Conservation (phyloP, 441 rosid species). For the Bruguiera hainesii region DNA sequence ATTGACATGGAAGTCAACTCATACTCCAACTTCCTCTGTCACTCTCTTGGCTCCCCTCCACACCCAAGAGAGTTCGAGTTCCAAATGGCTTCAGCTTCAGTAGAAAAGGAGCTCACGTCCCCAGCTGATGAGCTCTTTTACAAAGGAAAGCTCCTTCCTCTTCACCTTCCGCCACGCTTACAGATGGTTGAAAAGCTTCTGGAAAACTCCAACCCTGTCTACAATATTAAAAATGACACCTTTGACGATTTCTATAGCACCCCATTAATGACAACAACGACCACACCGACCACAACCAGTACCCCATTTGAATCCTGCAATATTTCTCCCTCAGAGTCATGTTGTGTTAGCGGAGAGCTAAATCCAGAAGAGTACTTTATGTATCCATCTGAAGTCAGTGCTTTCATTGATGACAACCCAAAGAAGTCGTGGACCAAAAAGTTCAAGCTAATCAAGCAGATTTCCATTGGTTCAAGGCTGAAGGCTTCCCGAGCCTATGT, state of each 20-base stretch:
- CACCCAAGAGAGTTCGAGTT: slow-evolving; percentile 77
- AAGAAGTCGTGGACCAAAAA: slow-evolving; percentile 74
- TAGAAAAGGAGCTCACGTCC: slow-evolving; percentile 37
- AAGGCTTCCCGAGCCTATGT: slow-evolving; percentile 73
- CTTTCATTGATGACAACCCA: slow-evolving; percentile 31
- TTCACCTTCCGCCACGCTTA: slow-evolving; percentile 82
- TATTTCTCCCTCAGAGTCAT: slow-evolving; percentile 48
- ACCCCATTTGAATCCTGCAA: slow-evolving; percentile 59
- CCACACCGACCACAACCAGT: slow-evolving; percentile 50
- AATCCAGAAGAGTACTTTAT: slow-evolving; percentile 54
- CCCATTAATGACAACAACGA: slow-evolving; percentile 50
- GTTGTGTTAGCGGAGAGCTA: slow-evolving; percentile 68
- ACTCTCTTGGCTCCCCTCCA: slow-evolving; percentile 40
- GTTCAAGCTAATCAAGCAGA: slow-evolving; percentile 58
- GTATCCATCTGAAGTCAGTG: slow-evolving; percentile 23
- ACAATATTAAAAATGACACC: slow-evolving; percentile 12
- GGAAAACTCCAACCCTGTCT: slow-evolving; percentile 30
- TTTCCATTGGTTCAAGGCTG: slow-evolving; percentile 54
- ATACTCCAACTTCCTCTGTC: slow-evolving; percentile 41
- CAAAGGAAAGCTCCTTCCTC: slow-evolving; percentile 95
- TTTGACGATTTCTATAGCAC: slow-evolving; percentile 61
- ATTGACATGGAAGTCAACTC: slow-evolving; percentile 76
- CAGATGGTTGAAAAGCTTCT: slow-evolving; percentile 78
- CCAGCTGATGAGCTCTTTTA: slow-evolving; percentile 99
- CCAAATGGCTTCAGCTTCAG: slow-evolving; percentile 58